Conservation (phyloP, 2,329 filamentous ascomycete species). For the Orbilia javanica region DNA sequence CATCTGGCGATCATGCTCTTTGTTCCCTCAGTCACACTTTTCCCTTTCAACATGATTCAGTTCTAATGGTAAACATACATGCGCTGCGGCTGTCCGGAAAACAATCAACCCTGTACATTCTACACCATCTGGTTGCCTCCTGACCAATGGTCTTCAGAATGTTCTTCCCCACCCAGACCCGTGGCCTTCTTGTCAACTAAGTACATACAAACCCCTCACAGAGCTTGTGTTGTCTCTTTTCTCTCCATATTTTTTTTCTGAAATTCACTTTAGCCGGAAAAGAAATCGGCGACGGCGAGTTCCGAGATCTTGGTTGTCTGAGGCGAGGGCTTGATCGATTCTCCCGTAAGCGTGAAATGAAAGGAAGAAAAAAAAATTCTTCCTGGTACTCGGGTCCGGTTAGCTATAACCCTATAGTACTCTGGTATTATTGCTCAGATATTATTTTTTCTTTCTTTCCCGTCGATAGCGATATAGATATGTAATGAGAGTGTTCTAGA, state of each 20-base stretch:
- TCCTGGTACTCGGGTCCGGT: conserved; percentile 48
- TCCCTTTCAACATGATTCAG: conserved; percentile 5
- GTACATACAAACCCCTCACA: background rate
- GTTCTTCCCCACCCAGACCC: background rate
- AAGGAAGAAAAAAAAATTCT: conserved; percentile 4
- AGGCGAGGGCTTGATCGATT: conserved; percentile 22
- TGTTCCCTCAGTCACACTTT: conserved; percentile 21
- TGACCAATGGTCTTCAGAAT: background rate
- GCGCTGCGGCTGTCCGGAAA: background rate
- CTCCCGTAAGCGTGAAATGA: conserved; percentile 30
- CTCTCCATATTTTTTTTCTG: background rate
- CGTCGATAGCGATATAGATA: conserved; percentile 23
- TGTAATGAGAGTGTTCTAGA: conserved; percentile 32
- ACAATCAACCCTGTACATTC: conserved; percentile 43
- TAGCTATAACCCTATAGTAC: conserved; percentile 35
- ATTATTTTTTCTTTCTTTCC: background rate
- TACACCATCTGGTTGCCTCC: background rate
- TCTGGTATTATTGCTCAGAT: conserved; percentile 15
- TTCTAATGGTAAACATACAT: background rate
- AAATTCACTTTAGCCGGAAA: background rate
- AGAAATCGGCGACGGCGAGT: conserved; percentile 47
- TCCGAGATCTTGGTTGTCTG: conserved; percentile 19
- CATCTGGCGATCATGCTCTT: conserved; percentile 33
- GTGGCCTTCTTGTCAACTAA: background rate
- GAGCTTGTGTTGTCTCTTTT: conserved; percentile 27